Evolutionary conservation across 2,329 filamentous ascomycete genomes (phyloP).

Genomic region (Epichloe gansuensis): DNA sequence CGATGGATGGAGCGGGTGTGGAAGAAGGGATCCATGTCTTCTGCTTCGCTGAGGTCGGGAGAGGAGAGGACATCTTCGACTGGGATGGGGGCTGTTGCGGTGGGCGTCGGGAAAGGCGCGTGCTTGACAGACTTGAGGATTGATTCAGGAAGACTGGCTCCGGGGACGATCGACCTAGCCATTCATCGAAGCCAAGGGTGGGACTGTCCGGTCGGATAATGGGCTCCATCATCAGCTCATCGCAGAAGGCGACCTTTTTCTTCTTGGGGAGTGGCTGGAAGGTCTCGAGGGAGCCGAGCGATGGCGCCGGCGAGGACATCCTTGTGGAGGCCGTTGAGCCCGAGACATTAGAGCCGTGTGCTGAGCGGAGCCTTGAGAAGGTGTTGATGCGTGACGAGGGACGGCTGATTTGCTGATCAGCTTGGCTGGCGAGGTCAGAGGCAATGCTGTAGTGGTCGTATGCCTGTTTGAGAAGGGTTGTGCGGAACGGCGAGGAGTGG

Average conservation of each 20-base stretch:
- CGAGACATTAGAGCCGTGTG: slow-evolving; percentile 34
- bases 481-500: slow-evolving; percentile 32
- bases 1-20: slow-evolving; percentile 34
- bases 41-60: slow-evolving; percentile 1
- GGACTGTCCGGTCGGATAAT: slow-evolving; percentile 47
- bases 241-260: slow-evolving; percentile 28
- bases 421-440: slow-evolving; percentile 30
- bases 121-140: slow-evolving; percentile 9
- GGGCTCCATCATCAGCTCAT: slow-evolving; percentile 28
- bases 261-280: slow-evolving; percentile 16
- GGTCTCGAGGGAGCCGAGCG: slow-evolving; percentile 11
- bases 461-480: slow-evolving; percentile 37
- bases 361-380: slow-evolving; percentile 31
- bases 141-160: slow-evolving; percentile 11
- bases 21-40: slow-evolving; percentile 23
- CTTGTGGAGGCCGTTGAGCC: slow-evolving; percentile 29
- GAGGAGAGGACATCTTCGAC: slow-evolving; percentile 1
- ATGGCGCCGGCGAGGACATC: slow-evolving; percentile 36
- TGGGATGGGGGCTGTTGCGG: background rate
- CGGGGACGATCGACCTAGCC: slow-evolving; percentile 15
- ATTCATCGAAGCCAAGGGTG: slow-evolving; percentile 43
- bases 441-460: slow-evolving; percentile 39
- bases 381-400: slow-evolving; percentile 27
- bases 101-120: background rate
- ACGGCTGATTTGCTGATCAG: slow-evolving; percentile 31